Evolutionary conservation across 2,329 filamentous ascomycete genomes (phyloP), one percentile per base, ranked within the genome.

Genomic region (Thermomyces lanuginosus): DNA sequence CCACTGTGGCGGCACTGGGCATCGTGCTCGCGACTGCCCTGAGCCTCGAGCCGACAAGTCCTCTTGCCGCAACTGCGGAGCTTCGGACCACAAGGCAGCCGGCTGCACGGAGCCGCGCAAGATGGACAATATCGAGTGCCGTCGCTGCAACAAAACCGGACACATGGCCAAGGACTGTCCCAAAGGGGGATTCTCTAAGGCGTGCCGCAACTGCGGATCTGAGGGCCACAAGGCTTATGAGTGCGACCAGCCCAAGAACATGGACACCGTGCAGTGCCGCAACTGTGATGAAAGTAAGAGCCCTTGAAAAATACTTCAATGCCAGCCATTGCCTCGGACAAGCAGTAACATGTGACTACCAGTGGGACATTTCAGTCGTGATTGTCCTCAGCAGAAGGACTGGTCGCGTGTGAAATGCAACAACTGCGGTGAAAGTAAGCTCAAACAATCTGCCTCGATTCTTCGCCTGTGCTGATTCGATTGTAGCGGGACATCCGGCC

Each of bases 41-140:
- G 40, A 54, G 29, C 26, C 41, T 11, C 58, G 56, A 24, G 40
- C 38, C 22, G 47, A 53, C 33, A 46, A 41, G 26, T 49, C 43
- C 27, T 48, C 51, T 15, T 70, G 65, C 45, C 65, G 61, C 38
- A 64, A 69, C 32, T 69, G 65, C 50, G 58, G 63, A 44, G 36
- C 45, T 24, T 33, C 44, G 5, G 61, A 59, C 1, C 64, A 68
- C 36, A 55, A 52, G 26, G 54, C 60, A 6, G 30, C 50, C 5
- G 59, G 65, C 1, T 68, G 64, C 39, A 51, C 58, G 3, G 53
- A 61, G 28, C 53, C 56, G 6, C 55, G 49, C 22, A 52, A 53
- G 27, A 49, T 53, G 3, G 54, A 51, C 16, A 48, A 48, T 7
- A 48, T 63, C 6, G 57, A 63, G 35, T 61, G 59, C 36, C 55